Percentiles rank a stretch among this genome's conserved stretches.
These are phyloP conservation scores for Lodderomyces elongisporus DNA, from an alignment of 1,139 yeast genomes.

Conservation along the genomic window DNA sequence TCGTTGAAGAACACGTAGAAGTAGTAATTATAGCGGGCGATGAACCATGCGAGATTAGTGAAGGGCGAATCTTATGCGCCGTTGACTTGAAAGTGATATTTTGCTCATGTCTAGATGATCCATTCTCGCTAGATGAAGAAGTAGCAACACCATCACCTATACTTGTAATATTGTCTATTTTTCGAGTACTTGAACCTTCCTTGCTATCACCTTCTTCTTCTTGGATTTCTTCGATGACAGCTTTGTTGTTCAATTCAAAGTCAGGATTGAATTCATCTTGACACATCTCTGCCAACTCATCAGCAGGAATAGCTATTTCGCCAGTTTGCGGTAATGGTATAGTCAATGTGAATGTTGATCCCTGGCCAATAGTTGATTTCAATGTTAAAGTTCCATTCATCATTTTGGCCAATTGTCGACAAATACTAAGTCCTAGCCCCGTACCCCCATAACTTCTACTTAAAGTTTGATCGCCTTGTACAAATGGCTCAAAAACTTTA, in stretches of 20 bases:
- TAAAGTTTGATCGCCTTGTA: constrained; percentile 93
- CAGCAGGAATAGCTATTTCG: constrained; percentile 43
- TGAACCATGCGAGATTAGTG: neutral
- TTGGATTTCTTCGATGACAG: constrained; percentile 25
- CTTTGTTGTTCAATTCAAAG: constrained; percentile 33
- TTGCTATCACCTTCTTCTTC: constrained; percentile 7
- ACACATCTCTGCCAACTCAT: constrained; percentile 36
- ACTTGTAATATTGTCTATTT: too few species aligned
- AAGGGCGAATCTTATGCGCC: too few species aligned
- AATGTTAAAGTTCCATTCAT: constrained; percentile 80
- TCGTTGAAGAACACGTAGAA: constrained; percentile 1
- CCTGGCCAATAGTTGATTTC: constrained; percentile 65
- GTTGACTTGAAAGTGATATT: neutral
- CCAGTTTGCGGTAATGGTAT: constrained; percentile 75
- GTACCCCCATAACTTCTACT: constrained; percentile 94
- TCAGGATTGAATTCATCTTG: constrained; percentile 43
- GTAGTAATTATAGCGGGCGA: neutral
- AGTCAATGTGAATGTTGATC: constrained; percentile 75
- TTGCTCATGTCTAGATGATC: neutral
- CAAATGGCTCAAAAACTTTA: constrained; percentile 90
- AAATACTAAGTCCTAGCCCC: constrained; percentile 89
- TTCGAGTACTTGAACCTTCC: neutral
- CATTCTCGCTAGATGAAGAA: neutral
- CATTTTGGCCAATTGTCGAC: constrained; percentile 83
- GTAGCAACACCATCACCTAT: neutral